Base-by-base conservation (phyloP, 768 basidiomycete species). In the Trametes gibbosa region DNA sequence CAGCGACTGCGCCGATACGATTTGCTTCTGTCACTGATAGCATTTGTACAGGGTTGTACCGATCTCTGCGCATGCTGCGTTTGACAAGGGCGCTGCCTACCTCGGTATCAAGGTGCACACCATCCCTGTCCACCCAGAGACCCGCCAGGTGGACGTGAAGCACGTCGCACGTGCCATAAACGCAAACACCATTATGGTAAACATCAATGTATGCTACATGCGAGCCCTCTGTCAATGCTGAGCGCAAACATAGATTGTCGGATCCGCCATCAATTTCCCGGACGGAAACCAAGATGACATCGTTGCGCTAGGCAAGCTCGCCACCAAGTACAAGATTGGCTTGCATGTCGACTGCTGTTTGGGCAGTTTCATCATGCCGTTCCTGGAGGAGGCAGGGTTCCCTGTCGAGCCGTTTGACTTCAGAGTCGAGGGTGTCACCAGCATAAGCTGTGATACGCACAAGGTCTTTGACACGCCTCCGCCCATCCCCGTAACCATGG, bases 331-430 rank as follows among this genome's bases (percentile, higher is more conserved):
- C 70, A 87, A 89, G 17, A 78, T 95, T 55, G 94, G 95, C 7
- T 73, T 98, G 24, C 96, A 97, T 69, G 95, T 98, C 58, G 95
- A 97, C 66, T 95, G 94, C 70, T 98, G 95, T 71, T 78, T 98
- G 10, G 95, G 95, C 2, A 90, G 89, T 49, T 97, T 98, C 74
- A 89, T 98, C 63, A 82, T 98, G 60, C 95, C 96, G 0, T 99
- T 92, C 80, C 79, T 99, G 48, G 90, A 93, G 66, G 64, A 83
- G 62, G 83, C 89, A 14, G 91, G 90, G 3, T 82, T 90, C 53
- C 76, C 89, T 0, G 75, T 89, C 23, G 72, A 79, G 37, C 87
- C 84, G 0, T 98, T 98, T 69, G 96, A 98, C 73, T 99, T 99
- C 73, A 77, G 86, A 21, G 87, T 98, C 2, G 79, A 82, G 2